phyloP scores from a whole-genome alignment of 805 yeast genomes.

The Suhomyces kilbournensis region DNA sequence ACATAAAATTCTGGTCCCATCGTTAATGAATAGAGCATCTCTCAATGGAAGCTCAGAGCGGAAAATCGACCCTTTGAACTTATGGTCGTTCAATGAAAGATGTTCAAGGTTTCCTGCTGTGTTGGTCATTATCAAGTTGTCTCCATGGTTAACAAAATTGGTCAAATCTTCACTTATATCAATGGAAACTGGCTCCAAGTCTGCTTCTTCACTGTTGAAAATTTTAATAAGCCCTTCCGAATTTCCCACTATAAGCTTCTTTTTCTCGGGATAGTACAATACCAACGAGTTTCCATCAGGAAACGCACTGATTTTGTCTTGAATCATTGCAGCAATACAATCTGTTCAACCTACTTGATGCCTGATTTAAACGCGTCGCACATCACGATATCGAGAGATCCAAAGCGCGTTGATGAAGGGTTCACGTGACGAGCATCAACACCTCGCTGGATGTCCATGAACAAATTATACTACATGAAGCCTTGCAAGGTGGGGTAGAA shows the following conservation, averaged over 20 bases:
- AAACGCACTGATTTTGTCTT: conserved; percentile 32
- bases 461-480: not conserved
- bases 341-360: not conserved
- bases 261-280: conserved; percentile 17
- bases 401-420: not conserved
- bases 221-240: conserved; percentile 54
- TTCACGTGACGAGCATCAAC: not conserved
- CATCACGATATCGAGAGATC: not conserved
- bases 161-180: conserved; percentile 50
- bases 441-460: not conserved
- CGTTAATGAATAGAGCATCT: conserved; percentile 56
- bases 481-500: not conserved
- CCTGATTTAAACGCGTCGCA: not conserved
- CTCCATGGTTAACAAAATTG: conserved; percentile 28
- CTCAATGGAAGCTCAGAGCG: conserved; percentile 48
- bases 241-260: conserved; percentile 49
- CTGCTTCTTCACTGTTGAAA: conserved; percentile 45
- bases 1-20: conserved; percentile 53
- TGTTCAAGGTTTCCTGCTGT: conserved; percentile 43
- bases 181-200: conserved; percentile 58
- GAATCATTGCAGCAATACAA: conserved; percentile 5
- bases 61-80: conserved; percentile 36
- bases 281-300: conserved; percentile 41
- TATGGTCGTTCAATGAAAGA: conserved; percentile 29
- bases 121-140: conserved; percentile 32